These are phyloP conservation scores for Clavaria fumosa DNA, from an alignment of 768 basidiomycete species.

Conservation along the genomic window DNA sequence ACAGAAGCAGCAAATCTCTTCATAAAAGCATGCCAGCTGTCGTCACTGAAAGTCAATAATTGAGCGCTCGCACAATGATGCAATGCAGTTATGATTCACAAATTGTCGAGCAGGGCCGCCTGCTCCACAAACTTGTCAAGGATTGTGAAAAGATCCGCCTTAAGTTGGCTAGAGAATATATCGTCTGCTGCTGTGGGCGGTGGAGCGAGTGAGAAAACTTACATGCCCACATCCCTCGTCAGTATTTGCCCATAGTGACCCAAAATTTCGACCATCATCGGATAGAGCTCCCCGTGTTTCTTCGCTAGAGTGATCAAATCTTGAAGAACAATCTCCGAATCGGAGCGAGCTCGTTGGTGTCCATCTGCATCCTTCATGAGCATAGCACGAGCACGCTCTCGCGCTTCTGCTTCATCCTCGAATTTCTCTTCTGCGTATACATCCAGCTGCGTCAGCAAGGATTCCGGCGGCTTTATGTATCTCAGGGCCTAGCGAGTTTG, in stretches of 20 bases:
- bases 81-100: constrained; percentile 28
- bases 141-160: constrained; percentile 41
- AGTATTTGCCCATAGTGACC: constrained; percentile 40
- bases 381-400: constrained; percentile 37
- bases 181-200: background rate
- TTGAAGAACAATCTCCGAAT: constrained; percentile 39
- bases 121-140: constrained; percentile 54
- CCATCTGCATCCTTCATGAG: constrained; percentile 15
- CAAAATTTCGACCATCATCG: constrained; percentile 43
- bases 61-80: constrained; percentile 1
- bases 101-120: constrained; percentile 39
- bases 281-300: constrained; percentile 47
- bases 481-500: constrained; percentile 40
- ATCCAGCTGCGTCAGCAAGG: constrained; percentile 61
- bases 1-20: constrained; percentile 45
- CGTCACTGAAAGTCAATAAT: constrained; percentile 31
- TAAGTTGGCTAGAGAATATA: constrained; percentile 34
- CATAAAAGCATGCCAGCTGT: constrained; percentile 48
- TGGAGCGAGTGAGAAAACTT: constrained; percentile 21
- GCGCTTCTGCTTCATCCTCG: constrained; percentile 78
- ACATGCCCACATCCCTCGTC: constrained; percentile 47
- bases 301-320: constrained; percentile 46
- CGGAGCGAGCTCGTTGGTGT: constrained; percentile 25
- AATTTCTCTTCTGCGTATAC: constrained; percentile 80
- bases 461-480: constrained; percentile 64